Base-by-base conservation (phyloP, 2,329 filamentous ascomycete species). In the Venturia pyrina region DNA sequence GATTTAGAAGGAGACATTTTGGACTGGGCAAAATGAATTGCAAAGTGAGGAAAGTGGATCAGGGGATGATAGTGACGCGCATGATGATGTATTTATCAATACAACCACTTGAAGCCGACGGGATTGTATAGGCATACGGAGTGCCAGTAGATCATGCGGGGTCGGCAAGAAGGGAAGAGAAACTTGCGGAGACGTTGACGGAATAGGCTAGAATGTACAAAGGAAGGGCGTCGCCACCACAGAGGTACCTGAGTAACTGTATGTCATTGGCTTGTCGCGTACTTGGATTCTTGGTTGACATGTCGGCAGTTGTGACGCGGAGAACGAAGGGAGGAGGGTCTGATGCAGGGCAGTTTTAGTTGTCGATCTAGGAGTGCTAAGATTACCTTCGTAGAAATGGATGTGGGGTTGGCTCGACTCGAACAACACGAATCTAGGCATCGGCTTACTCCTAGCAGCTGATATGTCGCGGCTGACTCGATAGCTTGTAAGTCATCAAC, bases 1-100 rank as follows among this genome's bases (percentile, higher is more conserved):
- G 78, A 73, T 68, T 79, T 79, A 67, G 75, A 76, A 43, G 78
- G 78, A 74, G 78, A 79, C 79, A 80, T 81, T 69, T 64, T 77
- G 62, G 69, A 57, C n/a, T 4, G 11, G 10, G 24, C 28, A n/a
- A 11, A 11, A n/a, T 48, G 46, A 48, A 8, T 6, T 21, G 46
- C 3, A 17, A n/a, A 46, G 28, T 28, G 28, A 28, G 28, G 28
- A 28, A 28, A 28, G 28, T 2, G 28, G 28, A 28, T 28, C 28
- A 28, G 28, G 28, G 28, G n/a, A n/a, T n/a, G n/a, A 48, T n/a
- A 48, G 46, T n/a, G 46, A 48, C n/a, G 46, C 19, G 19, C 4
- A 4, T 28, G 28, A 28, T 50, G 46, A 6, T n/a, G 37, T 24
- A 50, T 7, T 50, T 50, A 50, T 50, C 3, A 10, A n/a, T 8